Evolutionary conservation across 2,329 filamentous ascomycete species (phyloP).

Genomic region (Cucurbitaria berberidis): DNA sequence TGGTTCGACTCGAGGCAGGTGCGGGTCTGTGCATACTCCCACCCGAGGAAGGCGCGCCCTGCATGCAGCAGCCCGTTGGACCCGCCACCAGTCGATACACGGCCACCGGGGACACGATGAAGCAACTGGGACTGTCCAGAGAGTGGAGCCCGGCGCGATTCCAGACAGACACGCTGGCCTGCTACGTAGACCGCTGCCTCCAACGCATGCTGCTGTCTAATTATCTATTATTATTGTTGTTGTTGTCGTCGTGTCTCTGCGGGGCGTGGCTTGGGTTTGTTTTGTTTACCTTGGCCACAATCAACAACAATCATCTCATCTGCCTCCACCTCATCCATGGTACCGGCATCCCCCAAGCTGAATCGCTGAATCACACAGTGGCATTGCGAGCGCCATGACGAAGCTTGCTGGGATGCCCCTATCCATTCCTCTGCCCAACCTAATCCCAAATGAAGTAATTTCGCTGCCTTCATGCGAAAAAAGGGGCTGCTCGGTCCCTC

Average conservation of each 20-base stretch:
- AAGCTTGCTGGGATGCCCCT: conserved; percentile 13
- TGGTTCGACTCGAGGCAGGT: conserved; percentile 18
- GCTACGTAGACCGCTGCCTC: background rate
- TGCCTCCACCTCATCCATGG: conserved; percentile 12
- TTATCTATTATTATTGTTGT: conserved; percentile 16
- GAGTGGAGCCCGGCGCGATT: background rate
- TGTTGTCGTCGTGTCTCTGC: conserved; percentile 6
- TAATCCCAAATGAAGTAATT: conserved; percentile 27
- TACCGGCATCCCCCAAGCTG: conserved; percentile 15
- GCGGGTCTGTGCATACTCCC: conserved; percentile 12
- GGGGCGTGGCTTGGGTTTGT: background rate
- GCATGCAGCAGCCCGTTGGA: conserved; percentile 24
- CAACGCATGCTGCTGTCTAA: no score
- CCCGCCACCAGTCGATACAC: conserved; percentile 25
- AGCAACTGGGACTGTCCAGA: conserved; percentile 13
- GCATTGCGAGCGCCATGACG: conserved; percentile 2
- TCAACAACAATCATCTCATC: background rate
- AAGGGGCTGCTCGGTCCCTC: conserved; percentile 22
- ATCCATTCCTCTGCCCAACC: conserved; percentile 3
- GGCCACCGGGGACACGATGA: conserved; percentile 17
- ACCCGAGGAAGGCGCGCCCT: conserved; percentile 14
- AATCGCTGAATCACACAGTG: no score
- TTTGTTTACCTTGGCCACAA: background rate
- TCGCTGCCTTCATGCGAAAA: conserved; percentile 31
- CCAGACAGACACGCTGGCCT: conserved; percentile 1